Conservation (phyloP, 805 yeast species). For the Saturnispora sekii region DNA sequence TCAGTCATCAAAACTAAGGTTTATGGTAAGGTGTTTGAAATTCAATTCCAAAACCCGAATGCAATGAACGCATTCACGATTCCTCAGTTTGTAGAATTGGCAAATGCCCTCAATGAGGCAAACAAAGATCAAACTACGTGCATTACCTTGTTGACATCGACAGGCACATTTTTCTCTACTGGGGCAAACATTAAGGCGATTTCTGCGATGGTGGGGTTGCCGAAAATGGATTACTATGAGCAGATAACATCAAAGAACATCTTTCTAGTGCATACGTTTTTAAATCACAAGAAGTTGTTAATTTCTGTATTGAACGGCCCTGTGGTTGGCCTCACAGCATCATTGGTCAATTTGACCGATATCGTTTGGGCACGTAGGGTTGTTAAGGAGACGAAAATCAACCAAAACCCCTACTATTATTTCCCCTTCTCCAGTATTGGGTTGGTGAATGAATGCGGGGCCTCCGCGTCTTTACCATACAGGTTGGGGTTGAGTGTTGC, state of each 20-base stretch:
- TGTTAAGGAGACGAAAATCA: neutral
- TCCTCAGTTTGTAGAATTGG: slow-evolving; percentile 52
- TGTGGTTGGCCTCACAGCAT: slow-evolving; percentile 69
- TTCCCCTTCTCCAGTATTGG: slow-evolving; percentile 80
- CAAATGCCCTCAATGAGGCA: slow-evolving; percentile 50
- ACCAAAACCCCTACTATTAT: slow-evolving; percentile 32
- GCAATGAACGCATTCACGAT: slow-evolving; percentile 59
- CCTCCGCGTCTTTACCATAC: slow-evolving; percentile 55
- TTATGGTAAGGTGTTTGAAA: slow-evolving; percentile 31
- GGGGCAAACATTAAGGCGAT: slow-evolving; percentile 61
- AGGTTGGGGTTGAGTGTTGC: slow-evolving; percentile 68
- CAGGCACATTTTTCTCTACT: slow-evolving; percentile 72
- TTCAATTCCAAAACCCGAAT: slow-evolving; percentile 54
- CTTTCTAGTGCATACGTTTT: slow-evolving; percentile 55
- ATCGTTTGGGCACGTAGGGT: slow-evolving; percentile 45
- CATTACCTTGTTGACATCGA: slow-evolving; percentile 56
- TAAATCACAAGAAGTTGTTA: slow-evolving; percentile 61
- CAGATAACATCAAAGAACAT: slow-evolving; percentile 51
- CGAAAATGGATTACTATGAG: slow-evolving; percentile 19
- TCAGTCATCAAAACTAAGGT: slow-evolving; percentile 8
- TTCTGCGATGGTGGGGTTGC: slow-evolving; percentile 21
- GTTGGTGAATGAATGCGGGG: slow-evolving; percentile 73
- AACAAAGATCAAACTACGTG: slow-evolving; percentile 50
- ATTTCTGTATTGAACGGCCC: slow-evolving; percentile 80
- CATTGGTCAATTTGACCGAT: slow-evolving; percentile 67